Evolutionary conservation across 257 asterid genomes (phyloP).

Genomic region (Linderniella brevidens): DNA sequence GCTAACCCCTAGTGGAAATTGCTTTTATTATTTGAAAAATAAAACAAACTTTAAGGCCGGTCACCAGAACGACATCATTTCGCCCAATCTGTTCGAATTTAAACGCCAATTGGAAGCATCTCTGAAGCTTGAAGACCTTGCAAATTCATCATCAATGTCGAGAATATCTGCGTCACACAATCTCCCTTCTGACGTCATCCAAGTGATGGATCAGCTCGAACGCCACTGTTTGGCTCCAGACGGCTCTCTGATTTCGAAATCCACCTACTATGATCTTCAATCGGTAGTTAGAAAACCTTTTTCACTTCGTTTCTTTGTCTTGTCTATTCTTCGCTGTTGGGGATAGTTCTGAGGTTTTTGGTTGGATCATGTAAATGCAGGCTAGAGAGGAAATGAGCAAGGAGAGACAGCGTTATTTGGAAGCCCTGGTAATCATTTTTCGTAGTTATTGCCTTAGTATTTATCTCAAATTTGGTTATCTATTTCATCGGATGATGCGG

Average conservation of each 20-base stretch:
- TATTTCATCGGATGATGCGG: too few species aligned
- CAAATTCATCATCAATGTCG: constrained; percentile 18
- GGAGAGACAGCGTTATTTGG: constrained; percentile 91
- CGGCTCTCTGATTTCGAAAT: constrained; percentile 88
- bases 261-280: constrained; percentile 70
- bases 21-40: too few species aligned
- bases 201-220: constrained; percentile 79
- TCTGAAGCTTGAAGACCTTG: too few species aligned
- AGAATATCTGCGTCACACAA: constrained; percentile 40
- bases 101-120: too few species aligned
- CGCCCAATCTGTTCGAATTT: too few species aligned
- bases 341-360: neutral
- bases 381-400: constrained; percentile 94
- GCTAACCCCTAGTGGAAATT: too few species aligned
- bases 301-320: neutral
- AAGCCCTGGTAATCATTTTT: constrained; percentile 42
- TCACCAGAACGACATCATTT: too few species aligned
- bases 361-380: constrained; percentile 25
- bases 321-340: neutral
- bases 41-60: too few species aligned
- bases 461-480: constrained; percentile 1
- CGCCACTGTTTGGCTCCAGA: constrained; percentile 94
- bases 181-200: constrained; percentile 60
- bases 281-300: constrained; percentile 23
- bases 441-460: constrained; percentile 2